Evolutionary conservation across 2,329 filamentous ascomycete species (phyloP).

Genomic region (Leptographium flavum): DNA sequence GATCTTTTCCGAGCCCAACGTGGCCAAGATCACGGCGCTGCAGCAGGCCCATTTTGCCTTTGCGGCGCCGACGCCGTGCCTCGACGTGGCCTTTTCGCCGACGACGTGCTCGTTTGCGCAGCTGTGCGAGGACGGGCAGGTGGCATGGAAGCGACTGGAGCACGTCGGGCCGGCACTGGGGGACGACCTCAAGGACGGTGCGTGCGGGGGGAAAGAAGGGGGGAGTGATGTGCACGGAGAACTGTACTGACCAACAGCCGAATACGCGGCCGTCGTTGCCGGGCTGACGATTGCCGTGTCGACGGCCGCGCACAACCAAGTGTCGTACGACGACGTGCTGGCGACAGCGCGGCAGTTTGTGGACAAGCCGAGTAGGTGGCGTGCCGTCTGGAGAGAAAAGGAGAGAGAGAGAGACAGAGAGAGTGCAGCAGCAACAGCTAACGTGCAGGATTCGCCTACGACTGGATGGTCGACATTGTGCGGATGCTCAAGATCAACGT

Average conservation of each 20-base stretch:
- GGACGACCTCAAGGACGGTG: constrained; percentile 33
- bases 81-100: constrained; percentile 47
- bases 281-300: constrained; percentile 41
- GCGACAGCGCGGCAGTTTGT: constrained; percentile 45
- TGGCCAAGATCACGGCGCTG: constrained; percentile 52
- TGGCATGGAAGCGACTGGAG: constrained; percentile 43
- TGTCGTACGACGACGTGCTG: constrained; percentile 57
- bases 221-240: background rate
- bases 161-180: constrained; percentile 35
- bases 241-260: constrained; percentile 22
- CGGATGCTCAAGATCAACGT: constrained; percentile 57
- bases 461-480: constrained; percentile 53
- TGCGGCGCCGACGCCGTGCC: constrained; percentile 35
- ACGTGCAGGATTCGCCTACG: constrained; percentile 38
- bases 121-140: constrained; percentile 40
- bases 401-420: too few relatives aligned
- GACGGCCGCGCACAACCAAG: constrained; percentile 28
- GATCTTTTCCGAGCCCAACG: constrained; percentile 48
- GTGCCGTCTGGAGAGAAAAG: too few relatives aligned
- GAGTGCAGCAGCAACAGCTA: too few relatives aligned
- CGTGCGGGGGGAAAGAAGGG: background rate
- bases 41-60: constrained; percentile 69
- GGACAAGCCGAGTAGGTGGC: constrained; percentile 20
- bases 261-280: constrained; percentile 44
- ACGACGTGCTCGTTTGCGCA: constrained; percentile 45